Conservation (phyloP, 495 filamentous ascomycete species). For the Gamarada debralockiae region DNA sequence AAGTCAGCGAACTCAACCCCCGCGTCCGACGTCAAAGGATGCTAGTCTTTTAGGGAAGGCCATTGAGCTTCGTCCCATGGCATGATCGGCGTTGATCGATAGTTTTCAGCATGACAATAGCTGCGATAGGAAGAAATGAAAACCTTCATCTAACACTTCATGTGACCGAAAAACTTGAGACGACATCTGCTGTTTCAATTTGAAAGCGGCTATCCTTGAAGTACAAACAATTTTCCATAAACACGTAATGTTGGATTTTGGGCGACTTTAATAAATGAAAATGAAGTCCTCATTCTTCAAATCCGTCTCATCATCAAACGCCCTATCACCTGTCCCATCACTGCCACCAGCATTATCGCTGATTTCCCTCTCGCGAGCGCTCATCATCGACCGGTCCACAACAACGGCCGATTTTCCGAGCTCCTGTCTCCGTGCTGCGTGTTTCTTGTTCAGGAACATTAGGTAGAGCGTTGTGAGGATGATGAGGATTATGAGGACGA, state of each 20-base stretch:
- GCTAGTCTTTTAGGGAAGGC: background rate
- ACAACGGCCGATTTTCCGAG: conserved; percentile 43
- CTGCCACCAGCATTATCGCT: no score
- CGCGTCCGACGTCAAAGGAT: background rate
- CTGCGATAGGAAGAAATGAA: background rate
- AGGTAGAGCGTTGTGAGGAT: conserved; percentile 41
- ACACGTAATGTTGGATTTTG: no score
- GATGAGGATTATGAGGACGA: conserved; percentile 44
- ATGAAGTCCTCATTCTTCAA: conserved; percentile 45
- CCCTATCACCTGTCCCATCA: conserved; percentile 29
- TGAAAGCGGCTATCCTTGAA: background rate
- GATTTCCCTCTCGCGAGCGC: conserved; percentile 3
- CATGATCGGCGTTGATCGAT: no score
- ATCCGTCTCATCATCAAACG: conserved; percentile 42
- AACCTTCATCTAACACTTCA: background rate
- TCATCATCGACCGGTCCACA: conserved; percentile 23
- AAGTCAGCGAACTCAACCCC: background rate
- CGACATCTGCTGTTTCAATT: background rate
- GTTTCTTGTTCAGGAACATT: conserved; percentile 44
- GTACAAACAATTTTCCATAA: background rate
- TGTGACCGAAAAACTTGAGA: background rate
- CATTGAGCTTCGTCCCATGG: no score
- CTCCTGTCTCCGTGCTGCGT: conserved; percentile 41
- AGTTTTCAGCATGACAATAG: background rate
- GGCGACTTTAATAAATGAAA: conserved; percentile 42